Base-by-base conservation (phyloP, 768 basidiomycete species). In the Daedaleopsis nitida region DNA sequence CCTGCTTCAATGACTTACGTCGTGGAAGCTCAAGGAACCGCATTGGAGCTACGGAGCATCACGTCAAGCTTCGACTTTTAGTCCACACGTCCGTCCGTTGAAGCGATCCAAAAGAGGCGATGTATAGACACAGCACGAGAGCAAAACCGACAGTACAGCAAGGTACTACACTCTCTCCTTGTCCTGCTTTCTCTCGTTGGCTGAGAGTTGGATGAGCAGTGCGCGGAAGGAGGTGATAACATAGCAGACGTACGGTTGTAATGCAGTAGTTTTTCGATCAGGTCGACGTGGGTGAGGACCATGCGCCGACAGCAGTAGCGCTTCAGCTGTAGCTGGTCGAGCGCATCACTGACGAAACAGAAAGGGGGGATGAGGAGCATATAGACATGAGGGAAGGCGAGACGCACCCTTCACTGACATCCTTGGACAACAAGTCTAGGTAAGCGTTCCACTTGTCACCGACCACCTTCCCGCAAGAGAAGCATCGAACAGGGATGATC, bases 401-500 rank as follows among this genome's bases (percentile, higher is more conserved):
- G 5, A 77, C 89, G 65, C 68, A 96, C 96, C 95, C 95, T 81
- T 98, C 96, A 65, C 83, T 87, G 76, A 86, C 85, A 67, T 92
- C 94, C 59, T 84, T 83, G 38, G 88, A 85, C 61, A 97, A 78
- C 45, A 96, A 77, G 68, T 89, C 87, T 39, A 97, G 77, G 74
- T 97, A 98, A 21, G 83, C 82, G 59, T 85, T 89, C 96, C 96
- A 98, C 66, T 97, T 92, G 80, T 98, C 94, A 51, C 96, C 94
- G 44, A 98, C 89, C 63, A 98, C 95, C 76, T 98, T 98, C 48
- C 96, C 96, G 70, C 94, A 96, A 16, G 95, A 94, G 72, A 97
- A 97, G 67, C 95, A 96, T 45, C 96, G 87, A 9, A 98, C 92
- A 49, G 96, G 95, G 65, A 97, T 96, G 63, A 98, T 98, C 96